Base-by-base conservation (phyloP, 371 early-diverging fungal species). In the Mucor irregularis region DNA sequence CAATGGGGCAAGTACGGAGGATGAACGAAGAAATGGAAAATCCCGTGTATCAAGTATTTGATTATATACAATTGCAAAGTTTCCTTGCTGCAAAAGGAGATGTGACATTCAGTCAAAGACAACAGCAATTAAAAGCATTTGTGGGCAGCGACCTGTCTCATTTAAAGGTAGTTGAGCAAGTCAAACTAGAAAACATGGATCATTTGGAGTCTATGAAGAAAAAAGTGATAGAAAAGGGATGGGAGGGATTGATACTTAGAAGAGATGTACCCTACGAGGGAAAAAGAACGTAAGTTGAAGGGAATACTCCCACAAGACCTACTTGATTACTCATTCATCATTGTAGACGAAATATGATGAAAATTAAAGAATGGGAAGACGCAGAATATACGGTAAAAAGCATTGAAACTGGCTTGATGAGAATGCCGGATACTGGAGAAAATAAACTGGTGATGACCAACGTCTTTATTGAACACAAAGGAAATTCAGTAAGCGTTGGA, bases 241-340 rank as follows among this genome's bases (percentile, higher is more conserved):
- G 86, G 86, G 86, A 85, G 50, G 86, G 86, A 0, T 47, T 85
- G 8, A 77, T 85, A 29, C 19, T 85, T 16, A 68, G 84, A n/a
- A 70, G 65, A 51, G 68, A 85, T 61, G 54, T 60, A 1, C 54
- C 59, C 5, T 85, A 84, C 48, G 73, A 80, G 56, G 86, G 86
- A 25, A 81, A 76, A 45, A 61, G 86, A 56, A 78, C 74, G 80
- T 81, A 71, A 64, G 43, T 25, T 13, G 11, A 0, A 2, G 4
- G n/a, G 13, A 5, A 11, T 34, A 5, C 22, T 28, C 8, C 11
- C 13, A 6, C 19, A 42, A 21, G 8, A 42, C 9, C 43, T 56
- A 33, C 25, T 19, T 17, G 16, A 4, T 11, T 45, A 25, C 40
- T 30, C 16, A 28, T 47, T 11, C 48, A 14, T 40, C 2, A 22